A percentile compares a stretch with the other conserved stretches of the same genome.
These are phyloP conservation scores for Micractinium sp. DNA, from an alignment of 139 green algal species.

Conservation along the genomic window DNA sequence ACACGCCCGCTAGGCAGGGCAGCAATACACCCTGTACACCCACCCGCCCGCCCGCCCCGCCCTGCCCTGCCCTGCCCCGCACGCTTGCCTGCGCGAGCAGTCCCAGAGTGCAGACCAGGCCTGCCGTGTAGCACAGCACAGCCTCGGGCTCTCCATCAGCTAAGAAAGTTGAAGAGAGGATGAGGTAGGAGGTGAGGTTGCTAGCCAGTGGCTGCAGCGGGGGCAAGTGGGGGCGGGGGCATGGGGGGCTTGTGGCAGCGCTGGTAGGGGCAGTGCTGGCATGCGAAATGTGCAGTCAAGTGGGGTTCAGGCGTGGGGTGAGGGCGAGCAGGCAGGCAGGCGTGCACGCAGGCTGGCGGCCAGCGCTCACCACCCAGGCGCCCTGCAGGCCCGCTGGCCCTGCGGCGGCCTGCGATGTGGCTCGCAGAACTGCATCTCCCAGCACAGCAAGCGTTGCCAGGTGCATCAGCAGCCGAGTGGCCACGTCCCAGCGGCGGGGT, in stretches of 20 bases:
- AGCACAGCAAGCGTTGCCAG: background rate
- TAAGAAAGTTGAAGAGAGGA: conserved; percentile 6
- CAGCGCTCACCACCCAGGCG: conserved; percentile 28
- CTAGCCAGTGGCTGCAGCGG: conserved; percentile 13
- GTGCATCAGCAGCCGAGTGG: background rate
- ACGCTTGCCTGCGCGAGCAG: conserved; percentile 4
- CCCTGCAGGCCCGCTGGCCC: background rate
- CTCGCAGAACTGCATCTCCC: background rate
- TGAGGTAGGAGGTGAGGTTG: conserved; percentile 14
- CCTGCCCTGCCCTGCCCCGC: background rate
- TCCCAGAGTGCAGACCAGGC: background rate
- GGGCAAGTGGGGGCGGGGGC: background rate
- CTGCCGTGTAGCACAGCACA: background rate
- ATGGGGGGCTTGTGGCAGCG: background rate
- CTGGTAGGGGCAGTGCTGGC: background rate
- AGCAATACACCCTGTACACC: background rate
- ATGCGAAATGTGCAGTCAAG: background rate
- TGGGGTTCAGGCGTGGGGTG: background rate
- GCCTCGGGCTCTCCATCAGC: background rate
- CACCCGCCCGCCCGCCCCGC: background rate
- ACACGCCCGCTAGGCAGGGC: too few relatives aligned
- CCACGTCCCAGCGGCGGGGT: conserved; percentile 4
- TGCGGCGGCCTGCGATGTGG: background rate
- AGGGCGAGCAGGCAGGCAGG: background rate
- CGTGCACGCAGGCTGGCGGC: too few relatives aligned